These are phyloP conservation scores for Plantago major DNA, from an alignment of 257 asterid species.

Conservation along the genomic window DNA sequence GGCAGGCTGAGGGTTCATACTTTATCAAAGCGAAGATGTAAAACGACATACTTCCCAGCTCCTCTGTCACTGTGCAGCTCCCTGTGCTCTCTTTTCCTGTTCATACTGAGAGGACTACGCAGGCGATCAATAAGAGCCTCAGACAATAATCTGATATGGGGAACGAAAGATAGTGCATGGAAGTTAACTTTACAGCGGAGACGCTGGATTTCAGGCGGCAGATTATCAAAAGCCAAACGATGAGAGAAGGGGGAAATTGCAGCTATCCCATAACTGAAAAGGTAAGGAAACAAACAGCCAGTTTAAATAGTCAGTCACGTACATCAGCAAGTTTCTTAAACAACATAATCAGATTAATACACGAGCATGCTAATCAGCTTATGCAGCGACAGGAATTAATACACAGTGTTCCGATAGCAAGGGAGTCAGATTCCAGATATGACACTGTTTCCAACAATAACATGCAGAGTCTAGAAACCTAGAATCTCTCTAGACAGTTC, in stretches of 20 bases:
- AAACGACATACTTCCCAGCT: constrained; percentile 68
- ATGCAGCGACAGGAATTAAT: not conserved
- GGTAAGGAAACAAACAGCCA: not conserved
- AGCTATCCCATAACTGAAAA: constrained; percentile 84
- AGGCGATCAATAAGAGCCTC: constrained; percentile 80
- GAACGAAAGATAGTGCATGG: constrained; percentile 80
- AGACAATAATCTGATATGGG: constrained; percentile 79
- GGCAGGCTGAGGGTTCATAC: constrained; percentile 25
- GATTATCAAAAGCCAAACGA: constrained; percentile 81
- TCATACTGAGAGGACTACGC: constrained; percentile 30
- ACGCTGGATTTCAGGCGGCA: constrained; percentile 88
- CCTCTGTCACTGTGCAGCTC: constrained; percentile 47
- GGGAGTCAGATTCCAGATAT: not conserved
- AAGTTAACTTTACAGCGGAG: constrained; percentile 96
- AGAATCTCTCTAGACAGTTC: not conserved
- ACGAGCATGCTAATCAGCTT: no score
- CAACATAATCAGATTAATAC: not conserved
- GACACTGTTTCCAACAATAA: no score
- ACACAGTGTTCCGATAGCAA: not conserved
- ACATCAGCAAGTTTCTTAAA: not conserved
- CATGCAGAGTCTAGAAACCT: no score
- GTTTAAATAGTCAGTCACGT: not conserved
- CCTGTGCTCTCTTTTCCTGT: constrained; percentile 28
- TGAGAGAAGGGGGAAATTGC: constrained; percentile 97
- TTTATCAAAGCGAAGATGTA: constrained; percentile 98